phyloP scores from a whole-genome alignment of 352 stramenopile genomes.

The Paralagenidium karlingii region DNA sequence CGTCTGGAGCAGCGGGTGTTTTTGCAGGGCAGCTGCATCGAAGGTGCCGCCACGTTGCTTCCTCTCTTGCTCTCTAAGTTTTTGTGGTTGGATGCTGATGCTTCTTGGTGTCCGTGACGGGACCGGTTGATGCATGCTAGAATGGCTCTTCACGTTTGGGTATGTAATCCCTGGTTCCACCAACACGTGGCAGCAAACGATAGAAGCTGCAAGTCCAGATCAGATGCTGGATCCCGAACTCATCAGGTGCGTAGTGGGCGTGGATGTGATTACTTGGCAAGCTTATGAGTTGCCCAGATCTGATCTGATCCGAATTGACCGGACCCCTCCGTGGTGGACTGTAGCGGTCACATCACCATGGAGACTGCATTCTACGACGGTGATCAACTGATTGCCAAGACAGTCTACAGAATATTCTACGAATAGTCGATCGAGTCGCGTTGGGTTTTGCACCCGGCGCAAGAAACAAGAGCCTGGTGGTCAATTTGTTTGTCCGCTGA shows the following conservation, averaged over 20 bases:
- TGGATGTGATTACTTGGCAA: not conserved
- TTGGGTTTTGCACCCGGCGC: too few relatives aligned
- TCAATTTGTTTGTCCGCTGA: too few relatives aligned
- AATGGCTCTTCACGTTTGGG: constrained; percentile 93
- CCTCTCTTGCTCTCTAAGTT: too few relatives aligned
- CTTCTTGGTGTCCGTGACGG: not conserved
- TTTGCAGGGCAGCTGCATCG: constrained; percentile 79
- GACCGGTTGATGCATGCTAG: constrained; percentile 23
- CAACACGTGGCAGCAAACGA: constrained; percentile 94
- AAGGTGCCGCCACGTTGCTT: constrained; percentile 42
- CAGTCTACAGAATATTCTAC: constrained; percentile 90
- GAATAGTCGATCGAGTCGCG: too few relatives aligned
- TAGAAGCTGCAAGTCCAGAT: constrained; percentile 77
- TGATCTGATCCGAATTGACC: too few relatives aligned
- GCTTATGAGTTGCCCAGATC: too few relatives aligned
- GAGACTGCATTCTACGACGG: constrained; percentile 94
- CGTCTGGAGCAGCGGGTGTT: constrained; percentile 88
- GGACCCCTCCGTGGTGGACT: not conserved
- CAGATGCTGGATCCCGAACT: constrained; percentile 81
- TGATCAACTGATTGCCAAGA: constrained; percentile 79
- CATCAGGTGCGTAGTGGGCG: constrained; percentile 39
- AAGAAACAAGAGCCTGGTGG: too few relatives aligned
- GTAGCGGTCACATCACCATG: constrained; percentile 86
- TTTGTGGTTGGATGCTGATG: too few relatives aligned
- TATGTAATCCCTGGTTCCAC: constrained; percentile 92